Base-by-base conservation (phyloP, 2,329 filamentous ascomycete genomes). In the Daldinia sp. region DNA sequence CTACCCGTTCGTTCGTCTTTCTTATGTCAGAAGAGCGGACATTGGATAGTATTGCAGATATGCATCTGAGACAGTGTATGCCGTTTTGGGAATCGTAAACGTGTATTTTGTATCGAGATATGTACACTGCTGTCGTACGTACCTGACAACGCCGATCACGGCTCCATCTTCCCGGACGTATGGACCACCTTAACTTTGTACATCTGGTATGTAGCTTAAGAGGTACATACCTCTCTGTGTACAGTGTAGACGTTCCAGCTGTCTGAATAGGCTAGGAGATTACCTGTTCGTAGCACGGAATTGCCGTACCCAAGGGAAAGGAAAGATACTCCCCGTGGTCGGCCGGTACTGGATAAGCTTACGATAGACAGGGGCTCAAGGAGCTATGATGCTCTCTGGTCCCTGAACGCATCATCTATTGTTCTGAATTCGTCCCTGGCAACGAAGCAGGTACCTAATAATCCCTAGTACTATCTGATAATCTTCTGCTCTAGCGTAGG, bases 11-110 rank as follows among this genome's bases (percentile, higher is more conserved):
- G 15, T 39, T 62, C 28, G 42, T 61, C 35, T 59, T 60, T 63
- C 66, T 69, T 68, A 71, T 66, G 69, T 66, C 66, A 71, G 69
- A 71, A 63, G 62, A 68, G 69, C 69, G 69, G 69, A 65, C n/a
- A 68, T 71, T 66, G 61, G 63, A 60, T 57, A 7, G 23, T 55
- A 35, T 37, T 35, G 56, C 39, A 35, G 30, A 23, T 66, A 61
- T 63, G 65, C 46, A 56, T 46, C 26, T 53, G n/a, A 33, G 20
- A 23, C 13, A 63, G 13, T 26, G 42, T 30, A n/a, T 56, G 15
- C 54, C 53, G 15, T 54, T 64, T 35, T 28, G 37, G 23, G 30
- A 59, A 57, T 33, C 30, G 23, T 42, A 56, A 35, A 35, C 10
- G 15, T 23, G 30, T 26, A 56, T 18, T 46, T 46, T n/a, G 26